Evolutionary conservation across 1,284 basidiomycete species (phyloP), one percentile per base, ranked within the genome.

Genomic region (Mycena sp.): DNA sequence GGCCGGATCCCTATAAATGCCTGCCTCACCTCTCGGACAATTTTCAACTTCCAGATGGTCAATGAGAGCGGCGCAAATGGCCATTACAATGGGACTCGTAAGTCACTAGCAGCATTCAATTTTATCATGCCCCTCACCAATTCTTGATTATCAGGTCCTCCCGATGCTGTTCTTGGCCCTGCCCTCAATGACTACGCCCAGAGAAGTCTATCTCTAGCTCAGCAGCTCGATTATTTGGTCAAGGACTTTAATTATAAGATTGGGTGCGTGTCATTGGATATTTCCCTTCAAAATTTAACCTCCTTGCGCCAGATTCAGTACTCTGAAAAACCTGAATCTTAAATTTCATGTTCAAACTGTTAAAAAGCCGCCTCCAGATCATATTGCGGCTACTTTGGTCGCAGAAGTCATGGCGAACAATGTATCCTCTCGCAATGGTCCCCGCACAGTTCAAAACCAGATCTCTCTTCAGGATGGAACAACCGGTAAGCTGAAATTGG

Each of bases 171-270:
- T 29, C 46, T 58, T 11, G 19, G 26, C 10, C 14, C 45, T 10
- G 45, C 55, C n/a, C 55, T 58, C 7, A 21, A 58, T 25, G 46
- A 49, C 14, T 58, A 58, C 29, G 4, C 45, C 23, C 23, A 29
- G 11, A 48, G 11, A 17, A 57, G 54, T 57, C 44, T 57, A 2
- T 14, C 35, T 1, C 25, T 57, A 2, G 17, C 19, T 17, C 30
- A 37, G 6, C 54, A 32, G 17, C 54, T 35, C n/a, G 54, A 57
- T 40, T 57, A 46, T 40, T 30, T 57, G 35, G 32, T 57, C 44
- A 57, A 57, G 54, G 54, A 57, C 40, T 57, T 48, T 23, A 25
- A 25, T 10, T 57, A 57, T 16, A 32, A 45, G 28, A 55, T 55
- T 11, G n/a, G 30, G 53, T 55, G 37, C 19, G 41, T n/a, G 2